Evolutionary conservation across 441 rosid genomes (phyloP).

Genomic region (Mallotus repandus): DNA sequence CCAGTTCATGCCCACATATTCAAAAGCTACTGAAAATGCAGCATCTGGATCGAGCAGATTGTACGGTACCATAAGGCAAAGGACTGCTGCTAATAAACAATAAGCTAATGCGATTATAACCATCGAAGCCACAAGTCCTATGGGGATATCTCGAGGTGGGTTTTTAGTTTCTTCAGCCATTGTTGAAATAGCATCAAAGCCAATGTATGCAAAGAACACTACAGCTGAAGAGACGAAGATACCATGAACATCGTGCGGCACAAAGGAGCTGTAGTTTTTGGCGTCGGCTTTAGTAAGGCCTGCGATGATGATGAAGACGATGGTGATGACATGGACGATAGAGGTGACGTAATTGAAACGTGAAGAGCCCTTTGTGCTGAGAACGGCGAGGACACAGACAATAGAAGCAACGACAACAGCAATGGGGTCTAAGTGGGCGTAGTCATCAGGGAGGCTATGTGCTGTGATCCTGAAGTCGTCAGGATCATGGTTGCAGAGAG

Average conservation of each 20-base stretch:
- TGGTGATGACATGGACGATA: constrained; percentile 50
- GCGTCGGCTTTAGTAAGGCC: constrained; percentile 60
- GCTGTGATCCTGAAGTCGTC: constrained; percentile 60
- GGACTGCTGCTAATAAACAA: constrained; percentile 19
- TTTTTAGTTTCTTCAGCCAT: constrained; percentile 82
- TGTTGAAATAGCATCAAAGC: constrained; percentile 76
- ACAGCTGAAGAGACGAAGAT: constrained; percentile 59
- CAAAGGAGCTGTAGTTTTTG: constrained; percentile 42
- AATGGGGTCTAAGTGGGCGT: constrained; percentile 70
- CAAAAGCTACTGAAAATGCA: constrained; percentile 27
- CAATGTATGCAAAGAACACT: constrained; percentile 73
- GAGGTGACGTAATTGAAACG: constrained; percentile 71
- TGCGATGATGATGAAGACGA: constrained; percentile 58
- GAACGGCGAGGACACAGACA: constrained; percentile 56
- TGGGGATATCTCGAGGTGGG: constrained; percentile 65
- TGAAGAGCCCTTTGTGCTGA: constrained; percentile 76
- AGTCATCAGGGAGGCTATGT: constrained; percentile 42
- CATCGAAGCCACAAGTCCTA: constrained; percentile 83
- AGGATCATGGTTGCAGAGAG: constrained; percentile 62
- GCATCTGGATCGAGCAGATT: constrained; percentile 19
- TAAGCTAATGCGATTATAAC: constrained; percentile 34
- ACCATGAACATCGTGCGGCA: constrained; percentile 49
- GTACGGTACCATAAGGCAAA: constrained; percentile 28
- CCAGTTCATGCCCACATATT: constrained; percentile 25
- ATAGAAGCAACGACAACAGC: constrained; percentile 44